Evolutionary conservation across 768 basidiomycete genomes (phyloP).

Genomic region (Hericium erinaceus): DNA sequence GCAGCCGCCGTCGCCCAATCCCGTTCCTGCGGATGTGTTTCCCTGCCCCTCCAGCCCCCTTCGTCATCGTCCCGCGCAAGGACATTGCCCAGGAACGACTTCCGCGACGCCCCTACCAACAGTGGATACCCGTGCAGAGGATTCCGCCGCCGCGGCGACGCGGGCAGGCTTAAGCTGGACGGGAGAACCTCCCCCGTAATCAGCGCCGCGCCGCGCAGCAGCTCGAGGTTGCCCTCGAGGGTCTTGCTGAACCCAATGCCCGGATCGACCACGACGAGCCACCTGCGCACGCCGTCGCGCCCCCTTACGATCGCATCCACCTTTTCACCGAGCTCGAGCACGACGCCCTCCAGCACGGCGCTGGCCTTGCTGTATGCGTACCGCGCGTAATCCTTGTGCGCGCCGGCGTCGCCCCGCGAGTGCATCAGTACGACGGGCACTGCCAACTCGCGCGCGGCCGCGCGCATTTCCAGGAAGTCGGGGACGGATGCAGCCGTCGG

Average conservation of each 20-base stretch:
- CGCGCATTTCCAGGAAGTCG: too few species aligned
- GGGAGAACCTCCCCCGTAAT: slow-evolving; percentile 34
- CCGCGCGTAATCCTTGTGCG: slow-evolving; percentile 54
- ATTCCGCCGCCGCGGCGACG: slow-evolving; percentile 25
- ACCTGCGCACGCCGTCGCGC: slow-evolving; percentile 65
- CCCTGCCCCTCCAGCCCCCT: slow-evolving; percentile 34
- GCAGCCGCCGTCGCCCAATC: slow-evolving; percentile 73
- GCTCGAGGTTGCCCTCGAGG: slow-evolving; percentile 57
- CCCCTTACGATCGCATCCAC: slow-evolving; percentile 58
- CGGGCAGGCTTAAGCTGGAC: slow-evolving; percentile 7
- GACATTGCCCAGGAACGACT: slow-evolving; percentile 72
- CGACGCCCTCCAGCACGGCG: slow-evolving; percentile 54
- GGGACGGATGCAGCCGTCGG: slow-evolving; percentile 14
- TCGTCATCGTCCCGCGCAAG: slow-evolving; percentile 36
- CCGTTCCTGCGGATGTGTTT: slow-evolving; percentile 57
- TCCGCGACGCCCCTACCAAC: slow-evolving; percentile 74
- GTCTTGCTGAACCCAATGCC: slow-evolving; percentile 94
- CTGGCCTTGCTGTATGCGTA: slow-evolving; percentile 39
- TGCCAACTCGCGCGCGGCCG: slow-evolving; percentile 15
- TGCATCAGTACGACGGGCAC: slow-evolving; percentile 93
- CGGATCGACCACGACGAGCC: slow-evolving; percentile 87
- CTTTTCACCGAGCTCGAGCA: slow-evolving; percentile 60
- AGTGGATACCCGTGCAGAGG: slow-evolving; percentile 49
- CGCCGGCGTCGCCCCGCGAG: slow-evolving; percentile 74
- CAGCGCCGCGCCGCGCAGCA: slow-evolving; percentile 44